phyloP scores from a whole-genome alignment of 106 monocot genomes.

The Agapanthus africanus region DNA sequence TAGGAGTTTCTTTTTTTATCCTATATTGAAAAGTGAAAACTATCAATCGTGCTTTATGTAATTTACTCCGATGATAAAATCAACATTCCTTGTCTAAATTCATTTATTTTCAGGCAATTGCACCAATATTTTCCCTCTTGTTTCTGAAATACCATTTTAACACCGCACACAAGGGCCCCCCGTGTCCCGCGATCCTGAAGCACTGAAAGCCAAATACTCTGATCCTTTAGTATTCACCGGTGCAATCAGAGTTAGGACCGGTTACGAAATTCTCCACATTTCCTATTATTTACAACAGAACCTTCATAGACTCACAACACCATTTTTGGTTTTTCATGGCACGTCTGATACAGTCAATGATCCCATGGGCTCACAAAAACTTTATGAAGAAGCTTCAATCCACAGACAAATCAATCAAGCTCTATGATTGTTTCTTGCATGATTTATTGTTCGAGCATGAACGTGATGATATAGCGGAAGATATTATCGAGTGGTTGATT shows the following conservation, averaged over 20 bases:
- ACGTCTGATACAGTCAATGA: slow-evolving; percentile 83
- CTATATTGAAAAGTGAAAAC: too few relatives aligned
- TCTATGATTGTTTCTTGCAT: slow-evolving; percentile 88
- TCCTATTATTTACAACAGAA: slow-evolving; percentile 62
- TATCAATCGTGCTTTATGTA: too few relatives aligned
- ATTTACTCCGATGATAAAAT: too few relatives aligned
- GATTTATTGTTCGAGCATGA: slow-evolving; percentile 95
- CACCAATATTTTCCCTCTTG: slow-evolving; percentile 65
- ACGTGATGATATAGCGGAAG: slow-evolving; percentile 47
- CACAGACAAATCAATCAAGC: slow-evolving; percentile 55
- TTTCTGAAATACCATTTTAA: slow-evolving; percentile 64
- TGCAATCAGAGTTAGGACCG: slow-evolving; percentile 68
- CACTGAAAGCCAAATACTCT: slow-evolving; percentile 63
- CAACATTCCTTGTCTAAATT: too few relatives aligned
- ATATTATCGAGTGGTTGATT: slow-evolving; percentile 80
- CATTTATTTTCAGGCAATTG: slow-evolving; percentile 84
- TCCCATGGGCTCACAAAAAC: slow-evolving; percentile 73
- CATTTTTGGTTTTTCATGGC: slow-evolving; percentile 87
- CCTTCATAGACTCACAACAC: slow-evolving; percentile 54
- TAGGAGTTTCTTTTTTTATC: too few relatives aligned
- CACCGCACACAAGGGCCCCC: slow-evolving; percentile 38
- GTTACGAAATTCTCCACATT: slow-evolving; percentile 79
- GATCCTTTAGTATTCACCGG: slow-evolving; percentile 88
- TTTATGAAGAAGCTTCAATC: slow-evolving; percentile 71
- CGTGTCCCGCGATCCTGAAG: slow-evolving; percentile 71